Base-by-base conservation (phyloP, 139 green algal species). In the Tetradesmus obliquus region DNA sequence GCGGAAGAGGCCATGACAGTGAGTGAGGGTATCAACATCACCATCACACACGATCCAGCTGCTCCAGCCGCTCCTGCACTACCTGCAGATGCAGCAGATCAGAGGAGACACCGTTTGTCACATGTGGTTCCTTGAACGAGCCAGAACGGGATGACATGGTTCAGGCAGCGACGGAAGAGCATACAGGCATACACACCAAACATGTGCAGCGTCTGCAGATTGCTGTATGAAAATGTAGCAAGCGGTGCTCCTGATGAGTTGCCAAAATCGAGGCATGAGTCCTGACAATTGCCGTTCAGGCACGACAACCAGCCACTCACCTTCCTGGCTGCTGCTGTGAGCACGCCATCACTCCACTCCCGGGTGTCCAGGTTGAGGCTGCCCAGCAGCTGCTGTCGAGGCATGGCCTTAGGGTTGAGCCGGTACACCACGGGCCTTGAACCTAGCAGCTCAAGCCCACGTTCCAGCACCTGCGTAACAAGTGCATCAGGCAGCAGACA, bases 1-100 rank as follows among this genome's bases (percentile, higher is more conserved):
- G 10, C 66, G 12, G 66, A 76, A 24, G 60, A 19, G 15, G 17
- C 17, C 66, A 76, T 17, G 2, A 45, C 32, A 45, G 32, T 45
- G 32, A 45, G 32, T 45, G 32, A 45, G 32, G 32, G 32, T 45
- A 45, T 99, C 97, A 13, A 99, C 95, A 79, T 99, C 96, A 8
- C 97, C 97, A 89, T 99, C 97, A 90, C 96, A 98, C 72, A 99
- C 93, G 74, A 99, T 97, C 97, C 97, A 99, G n/a, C 87, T 95
- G 93, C 86, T 96, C 94, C 55, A 95, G 82, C 0, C 92, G 90
- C 87, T 97, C 96, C 81, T 95, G 95, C 9, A 96, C 95, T 3
- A 97, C 95, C 90, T 95, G 94, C 17, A 58, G 17, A 45, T 20
- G 32, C 20, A 57, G 32, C 32, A 45, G 32, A 45, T 45, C 32